Base-by-base conservation (phyloP, 2,329 filamentous ascomycete genomes). In the Xylariaceae sp. region DNA sequence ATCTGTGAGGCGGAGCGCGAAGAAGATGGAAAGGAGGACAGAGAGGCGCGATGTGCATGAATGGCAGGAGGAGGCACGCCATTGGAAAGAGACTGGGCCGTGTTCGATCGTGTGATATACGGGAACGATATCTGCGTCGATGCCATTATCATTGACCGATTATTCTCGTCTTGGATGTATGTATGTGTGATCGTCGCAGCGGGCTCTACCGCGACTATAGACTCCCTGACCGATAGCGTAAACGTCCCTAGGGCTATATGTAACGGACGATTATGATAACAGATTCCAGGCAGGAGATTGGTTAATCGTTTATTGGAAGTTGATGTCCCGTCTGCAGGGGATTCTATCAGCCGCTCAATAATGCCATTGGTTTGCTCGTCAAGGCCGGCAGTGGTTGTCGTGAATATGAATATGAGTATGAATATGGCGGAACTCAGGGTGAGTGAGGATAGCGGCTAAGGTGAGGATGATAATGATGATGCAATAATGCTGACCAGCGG, bases 11-110 rank as follows among this genome's bases (percentile, higher is more conserved):
- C 76, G 45, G 82, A 81, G 55, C 82, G 78, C 48, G 84, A 83
- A 10, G 81, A 77, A 10, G 81, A 77, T 29, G 85, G 80, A 67
- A 88, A 85, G 42, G 86, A 88, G 21, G 85, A 83, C 46, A 89
- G 75, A n/a, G 87, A 89, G 42, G 82, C 79, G 66, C 80, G 76
- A 55, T 37, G 32, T 37, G 5, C 32, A 10, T 77, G 75, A 65
- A 74, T 74, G 42, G 58, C 57, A 26, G 52, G 46, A 43, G 60
- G n/a, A n/a, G n/a, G n/a, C n/a, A n/a, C 51, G 49, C 63, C 66
- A 66, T 67, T 70, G 63, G 75, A 65, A 63, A 70, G 64, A 53
- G 73, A 68, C 52, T 70, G 63, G 60, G 65, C 67, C 59, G 70
- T 75, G 65, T 75, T 71, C 37, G 69, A 74, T 65, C 78, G 75